Base-by-base conservation (phyloP, 306 rosid genomes). In the Begonia masoniana region DNA sequence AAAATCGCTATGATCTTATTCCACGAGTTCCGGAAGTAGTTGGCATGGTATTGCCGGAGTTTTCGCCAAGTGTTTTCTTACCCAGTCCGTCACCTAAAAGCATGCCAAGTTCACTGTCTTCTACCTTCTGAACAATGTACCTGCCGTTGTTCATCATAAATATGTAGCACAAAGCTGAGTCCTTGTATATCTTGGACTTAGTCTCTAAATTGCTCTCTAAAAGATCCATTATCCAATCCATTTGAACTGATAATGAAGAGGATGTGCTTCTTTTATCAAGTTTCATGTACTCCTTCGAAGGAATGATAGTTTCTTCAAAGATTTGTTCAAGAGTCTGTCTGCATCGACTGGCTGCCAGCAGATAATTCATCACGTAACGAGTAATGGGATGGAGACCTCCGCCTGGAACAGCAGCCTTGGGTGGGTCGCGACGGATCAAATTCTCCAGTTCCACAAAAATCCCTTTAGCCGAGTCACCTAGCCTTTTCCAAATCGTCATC, bases 401-500 rank as follows among this genome's bases (percentile, higher is more conserved):
- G 6, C 88, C 88, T 0, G 99, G 99, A 31, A 91, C 99, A 0
- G 79, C 78, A 0, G 67, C 53, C 62, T 81, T 91, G 0, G 94
- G 84, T 1, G 99, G 96, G 53, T 91, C 99, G 0, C 88, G 82
- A 14, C 88, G 83, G 54, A 91, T 91, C 59, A 86, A 61, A 77
- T 91, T 91, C 78, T 91, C 96, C 60, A 91, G 64, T 51, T 91
- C 99, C 99, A 91, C 81, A 63, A 91, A 86, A 68, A 86, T 83
- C 0, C 96, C 94, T 36, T 78, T 71, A 10, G 86, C 79, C 10
- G 99, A 82, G 61, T 87, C 95, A 41, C 96, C 96, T 26, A 86
- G 59, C 24, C 96, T 77, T 65, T 86, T 86, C 95, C 96, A 86
- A 23, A 91, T 91, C 0, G 94, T 77, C 13, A 79, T 49, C 0